phyloP scores from a whole-genome alignment of 2,329 filamentous ascomycete species.

The Clarireedia hainanense region DNA sequence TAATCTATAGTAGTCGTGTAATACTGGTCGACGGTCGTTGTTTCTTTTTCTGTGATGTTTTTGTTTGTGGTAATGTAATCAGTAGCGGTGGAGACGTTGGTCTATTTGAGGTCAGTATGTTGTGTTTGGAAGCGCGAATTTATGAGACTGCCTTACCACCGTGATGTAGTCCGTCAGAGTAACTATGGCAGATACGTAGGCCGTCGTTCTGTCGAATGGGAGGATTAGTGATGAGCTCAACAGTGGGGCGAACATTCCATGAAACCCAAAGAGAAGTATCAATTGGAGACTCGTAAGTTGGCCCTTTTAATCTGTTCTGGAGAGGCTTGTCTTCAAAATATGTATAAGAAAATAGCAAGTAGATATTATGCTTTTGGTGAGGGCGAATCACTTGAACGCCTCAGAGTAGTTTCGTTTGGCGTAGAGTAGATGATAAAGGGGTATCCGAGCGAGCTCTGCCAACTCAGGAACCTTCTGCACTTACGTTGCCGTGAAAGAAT shows the following conservation, averaged over 20 bases:
- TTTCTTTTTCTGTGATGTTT: not conserved
- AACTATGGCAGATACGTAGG: not conserved
- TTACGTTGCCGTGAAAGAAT: conserved; percentile 4
- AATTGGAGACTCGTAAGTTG: no score
- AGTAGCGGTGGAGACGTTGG: not conserved
- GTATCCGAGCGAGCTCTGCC: no score
- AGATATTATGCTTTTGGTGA: no score
- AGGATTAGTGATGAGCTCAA: not conserved
- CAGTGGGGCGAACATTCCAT: no score
- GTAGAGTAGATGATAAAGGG: no score
- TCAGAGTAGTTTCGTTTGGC: no score
- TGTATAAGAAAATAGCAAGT: no score
- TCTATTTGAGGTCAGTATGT: not conserved
- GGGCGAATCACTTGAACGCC: no score
- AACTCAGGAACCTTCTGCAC: not conserved
- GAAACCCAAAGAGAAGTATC: no score
- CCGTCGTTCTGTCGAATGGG: not conserved
- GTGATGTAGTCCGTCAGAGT: not conserved
- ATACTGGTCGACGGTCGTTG: not conserved
- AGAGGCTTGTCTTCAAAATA: no score
- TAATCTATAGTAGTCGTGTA: not conserved
- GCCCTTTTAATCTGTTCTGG: no score
- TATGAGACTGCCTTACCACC: not conserved
- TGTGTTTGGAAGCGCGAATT: not conserved
- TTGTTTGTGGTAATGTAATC: no score